Base-by-base conservation (phyloP, 2,329 filamentous ascomycete species). In the Dactylella cylindrospora region DNA sequence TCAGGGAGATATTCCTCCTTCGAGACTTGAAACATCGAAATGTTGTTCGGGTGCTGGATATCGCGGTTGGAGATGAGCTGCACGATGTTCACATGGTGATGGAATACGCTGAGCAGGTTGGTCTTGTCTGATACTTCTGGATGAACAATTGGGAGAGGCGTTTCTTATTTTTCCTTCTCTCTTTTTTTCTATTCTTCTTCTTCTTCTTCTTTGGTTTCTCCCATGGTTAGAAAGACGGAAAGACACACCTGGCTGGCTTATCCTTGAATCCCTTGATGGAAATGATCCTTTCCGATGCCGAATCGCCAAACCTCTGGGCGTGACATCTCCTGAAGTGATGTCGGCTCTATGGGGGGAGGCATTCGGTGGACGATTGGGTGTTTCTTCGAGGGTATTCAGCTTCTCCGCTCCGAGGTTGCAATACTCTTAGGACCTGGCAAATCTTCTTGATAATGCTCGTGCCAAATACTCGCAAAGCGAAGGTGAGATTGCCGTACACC, bases 21-120 rank as follows among this genome's bases (percentile, higher is more conserved):
- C 71, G 70, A 26, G 70, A 69, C 15, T 53, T 73, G 12, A 69
- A 67, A 36, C 71, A 73, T 43, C 61, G 65, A 22, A 73, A 73
- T 46, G 67, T 73, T 23, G 66, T 73, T 38, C 68, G 70, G 31
- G 70, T 73, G 10, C 57, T 72, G 5, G 70, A 73, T 50, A 69
- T 73, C 33, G 72, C 71, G 6, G 71, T 73, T 7, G 70, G 68
- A 22, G 62, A 67, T 10, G 66, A 67, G 36, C 53, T 72, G 64
- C 70, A 72, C 47, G 69, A 72, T 52, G 65, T 72, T 33, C 71
- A 72, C 54, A 71, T 73, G 71, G 71, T 72, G 36, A 72, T 72
- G 71, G 72, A 73, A 60, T 72, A 72, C 51, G 71, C 70, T 62
- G 71, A 73, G 67, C 70, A 72, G 71, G 71, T 72, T 70, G 67